Evolutionary conservation across 306 rosid genomes (phyloP), one percentile per base, ranked within the genome.

Genomic region (Psophocarpus tetragonolobus): DNA sequence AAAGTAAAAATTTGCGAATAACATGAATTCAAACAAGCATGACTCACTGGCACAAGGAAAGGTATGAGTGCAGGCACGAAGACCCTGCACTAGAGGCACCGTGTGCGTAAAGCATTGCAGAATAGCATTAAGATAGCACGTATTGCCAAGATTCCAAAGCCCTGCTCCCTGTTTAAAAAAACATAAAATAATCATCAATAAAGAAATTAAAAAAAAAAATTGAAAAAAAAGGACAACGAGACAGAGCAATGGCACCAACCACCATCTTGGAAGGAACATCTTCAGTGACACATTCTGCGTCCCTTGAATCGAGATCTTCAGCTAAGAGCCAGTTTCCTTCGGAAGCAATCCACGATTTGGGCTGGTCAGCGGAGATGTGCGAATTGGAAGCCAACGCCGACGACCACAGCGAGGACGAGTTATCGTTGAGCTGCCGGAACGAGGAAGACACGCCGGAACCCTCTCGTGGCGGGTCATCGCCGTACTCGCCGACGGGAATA

Each of bases 61-160:
- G 14, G 73, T n/a, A 57, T 94, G 98, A 66, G 29, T 15, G 61
- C 75, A 73, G 5, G 80, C 82, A 45, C 81, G 90, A 73, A 94
- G 87, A 82, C 87, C 91, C 82, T 74, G 73, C 26, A 94, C 87
- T 2, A 94, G 83, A 1, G 91, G 93, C 80, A 88, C 97, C 0
- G 97, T 88, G 71, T 94, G 97, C n/a, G 98, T 92, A 18, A 94
- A 81, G 81, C 98, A 94, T 84, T 94, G 98, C 74, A 89, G 56
- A 65, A 94, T 87, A 2, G 97, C 87, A 69, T 94, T 94, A 3
- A 94, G 71, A 86, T 90, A 94, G 75, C 98, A 94, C 1, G 98
- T 90, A 75, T 92, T 94, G 0, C 98, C 97, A 12, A 94, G 87
- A 81, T 94, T 94, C 20, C 38, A 13, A 63, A 94, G 90, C 39